Base-by-base conservation (phyloP, 2,329 filamentous ascomycete species). In the Drechslerella dactyloides region DNA sequence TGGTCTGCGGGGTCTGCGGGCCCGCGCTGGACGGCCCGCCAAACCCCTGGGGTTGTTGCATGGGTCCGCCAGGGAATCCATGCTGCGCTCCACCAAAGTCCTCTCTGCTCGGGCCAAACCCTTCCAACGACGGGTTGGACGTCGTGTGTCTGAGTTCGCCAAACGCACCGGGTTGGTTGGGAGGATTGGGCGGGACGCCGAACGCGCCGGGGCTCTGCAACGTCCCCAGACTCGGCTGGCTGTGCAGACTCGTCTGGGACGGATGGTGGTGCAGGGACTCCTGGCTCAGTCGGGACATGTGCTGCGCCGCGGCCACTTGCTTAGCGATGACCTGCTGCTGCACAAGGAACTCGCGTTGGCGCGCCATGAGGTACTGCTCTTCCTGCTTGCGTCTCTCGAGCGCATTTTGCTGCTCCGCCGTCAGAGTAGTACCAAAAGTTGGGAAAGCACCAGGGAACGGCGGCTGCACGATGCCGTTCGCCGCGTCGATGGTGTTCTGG, bases 331-430 rank as follows among this genome's bases (percentile, higher is more conserved):
- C 84, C 77, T 96, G 92, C 78, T 96, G 92, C 74, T 92, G 90
- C 74, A 92, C 90, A 62, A 97, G 85, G 75, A 91, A 91, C 79
- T 99, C 94, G 75, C 96, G 91, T 80, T 99, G 94, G 46, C 94
- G 89, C 51, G 96, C 94, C 87, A 97, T 96, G 37, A 96, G 84
- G 79, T 94, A 96, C 79, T 99, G 94, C 78, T 99, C 96, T 80
- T 99, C 94, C 79, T 99, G 94, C 82, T 99, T 99, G 58, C 94
- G 86, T 60, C 94, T 87, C 81, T 99, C 94, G 1, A 99, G 83
- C 42, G 96, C 96, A 81, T 99, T 99, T 79, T 99, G 94, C 80
- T 99, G 94, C 77, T 97, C 93, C 0, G 94, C 94, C 7, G 96
- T 99, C 75, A 99, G 83, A 0, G 96, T 99, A 6, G 94, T 92